Evolutionary conservation across 768 basidiomycete species (phyloP), one percentile per base, ranked within the genome.

Genomic region (Russula earlei): DNA sequence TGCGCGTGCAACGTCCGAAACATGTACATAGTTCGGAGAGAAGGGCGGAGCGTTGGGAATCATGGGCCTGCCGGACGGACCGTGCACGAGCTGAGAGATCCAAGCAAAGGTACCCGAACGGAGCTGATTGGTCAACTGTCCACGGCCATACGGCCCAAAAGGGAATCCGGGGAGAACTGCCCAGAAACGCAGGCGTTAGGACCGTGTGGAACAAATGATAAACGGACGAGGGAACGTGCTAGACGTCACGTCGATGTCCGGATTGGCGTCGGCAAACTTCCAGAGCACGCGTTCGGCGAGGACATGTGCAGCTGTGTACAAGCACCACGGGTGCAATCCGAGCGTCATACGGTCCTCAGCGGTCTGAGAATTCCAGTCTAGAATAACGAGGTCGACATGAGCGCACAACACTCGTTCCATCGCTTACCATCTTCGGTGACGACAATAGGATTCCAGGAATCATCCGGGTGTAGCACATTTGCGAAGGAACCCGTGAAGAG

Each of bases 281-380:
- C 57, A 58, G 27, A 58, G 41, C 34, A 54, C 57, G 36, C 57
- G 57, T n/a, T 58, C 57, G 3, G 57, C 57, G 41, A 54, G 54
- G 47, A 58, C 52, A 22, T 24, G 47, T 11, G 52, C 52, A 2
- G 47, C 41, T 2, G 57, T 58, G 17, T 53, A 41, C 14, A 58
- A 11, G 36, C 57, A 58, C 57, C 51, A 58, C 5, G 57, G 57
- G 34, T 58, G 57, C 52, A 58, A 5, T 20, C 57, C 57, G 27
- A 58, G 52, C 36, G n/a, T 43, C n/a, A 44, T 43, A 12, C 34
- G 31, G n/a, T 54, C 52, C 2, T 48, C 25, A 49, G 20, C 41
- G 2, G 52, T 54, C 47, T 58, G 57, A 9, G 52, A 42, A 22
- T 58, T 58, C 57, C 57, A 58, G 20, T 58, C 57, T 58, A 38